Conservation (phyloP, 2,329 filamentous ascomycete species). For the Trichophaea hybrida region DNA sequence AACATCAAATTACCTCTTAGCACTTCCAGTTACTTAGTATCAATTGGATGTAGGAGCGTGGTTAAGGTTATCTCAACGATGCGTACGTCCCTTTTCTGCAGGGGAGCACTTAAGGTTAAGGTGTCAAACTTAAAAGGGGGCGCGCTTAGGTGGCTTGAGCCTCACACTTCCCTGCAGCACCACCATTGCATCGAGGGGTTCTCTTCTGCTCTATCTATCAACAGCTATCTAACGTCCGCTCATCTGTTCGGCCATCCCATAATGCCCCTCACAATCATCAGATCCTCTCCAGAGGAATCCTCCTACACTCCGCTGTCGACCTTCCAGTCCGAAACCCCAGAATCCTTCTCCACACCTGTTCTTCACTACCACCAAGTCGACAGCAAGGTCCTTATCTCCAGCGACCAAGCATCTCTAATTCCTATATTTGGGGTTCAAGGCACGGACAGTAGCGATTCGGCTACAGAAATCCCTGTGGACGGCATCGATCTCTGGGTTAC, state of each 20-base stretch:
- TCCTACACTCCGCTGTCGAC: slow-evolving; percentile 14
- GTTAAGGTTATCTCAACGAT: no score
- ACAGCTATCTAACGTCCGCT: not conserved
- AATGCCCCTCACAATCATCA: slow-evolving; percentile 20
- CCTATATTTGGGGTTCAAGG: slow-evolving; percentile 9
- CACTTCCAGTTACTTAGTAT: no score
- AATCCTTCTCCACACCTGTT: slow-evolving; percentile 17
- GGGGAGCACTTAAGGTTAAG: no score
- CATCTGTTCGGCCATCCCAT: not conserved
- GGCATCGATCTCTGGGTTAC: slow-evolving; percentile 19
- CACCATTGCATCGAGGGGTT: not conserved
- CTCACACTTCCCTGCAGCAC: not conserved
- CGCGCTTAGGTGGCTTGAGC: no score
- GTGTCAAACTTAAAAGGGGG: no score
- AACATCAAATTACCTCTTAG: no score
- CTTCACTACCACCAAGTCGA: slow-evolving; percentile 12
- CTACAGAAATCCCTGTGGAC: not conserved
- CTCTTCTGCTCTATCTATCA: not conserved
- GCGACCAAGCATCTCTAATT: slow-evolving; percentile 13
- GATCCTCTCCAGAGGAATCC: slow-evolving; percentile 6
- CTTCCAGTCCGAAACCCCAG: slow-evolving; percentile 18
- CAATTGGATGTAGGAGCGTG: no score
- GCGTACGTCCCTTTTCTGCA: no score
- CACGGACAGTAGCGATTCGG: not conserved
- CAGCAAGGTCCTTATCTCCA: slow-evolving; percentile 10